Evolutionary conservation across 1,284 basidiomycete genomes (phyloP), one percentile per base, ranked within the genome.

Genomic region (Omphalotus olearius): DNA sequence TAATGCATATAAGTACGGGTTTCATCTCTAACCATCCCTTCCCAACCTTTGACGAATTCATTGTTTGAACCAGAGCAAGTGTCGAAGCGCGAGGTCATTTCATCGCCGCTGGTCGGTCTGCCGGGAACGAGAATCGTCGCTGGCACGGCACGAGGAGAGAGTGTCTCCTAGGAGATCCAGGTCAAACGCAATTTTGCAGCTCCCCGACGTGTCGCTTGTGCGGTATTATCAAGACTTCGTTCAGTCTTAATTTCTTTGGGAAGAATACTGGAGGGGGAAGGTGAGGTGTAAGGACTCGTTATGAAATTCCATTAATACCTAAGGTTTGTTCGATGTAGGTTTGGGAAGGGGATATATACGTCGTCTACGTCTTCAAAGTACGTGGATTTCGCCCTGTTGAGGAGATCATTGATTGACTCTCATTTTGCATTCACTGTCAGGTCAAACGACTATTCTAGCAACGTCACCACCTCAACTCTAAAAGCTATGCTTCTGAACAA

Each of bases 231-330:
- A 70, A 70, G 45, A 79, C 76, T 1, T 85, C 83, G 1, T 85
- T 77, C 54, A 79, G 83, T 58, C 60, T 85, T 54, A 70, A 69
- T 51, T 68, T 80, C 11, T 83, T 75, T 57, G 80, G 79, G 5
- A 81, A 77, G 67, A 83, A 82, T 68, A 83, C 82, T 6, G 78
- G 79, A 10, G 83, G 80, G 80, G 79, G 83, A 59, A 75, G 80
- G 78, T 76, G 61, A 53, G 56, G 36, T 38, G 13, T 30, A 42
- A 54, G 57, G 33, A 60, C 44, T 11, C 3, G n/a, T 14, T 10
- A 37, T 45, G 38, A 5, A 18, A 26, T 13, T 50, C 33, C 26
- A 14, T 23, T 2, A 33, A 33, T 4, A 13, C 30, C 9, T 33
- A 7, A 10, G 23, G 3, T 23, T 23, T 23, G 23, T 33, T 33